Evolutionary conservation across 257 asterid genomes (phyloP).

Genomic region (Petunia axillaris): DNA sequence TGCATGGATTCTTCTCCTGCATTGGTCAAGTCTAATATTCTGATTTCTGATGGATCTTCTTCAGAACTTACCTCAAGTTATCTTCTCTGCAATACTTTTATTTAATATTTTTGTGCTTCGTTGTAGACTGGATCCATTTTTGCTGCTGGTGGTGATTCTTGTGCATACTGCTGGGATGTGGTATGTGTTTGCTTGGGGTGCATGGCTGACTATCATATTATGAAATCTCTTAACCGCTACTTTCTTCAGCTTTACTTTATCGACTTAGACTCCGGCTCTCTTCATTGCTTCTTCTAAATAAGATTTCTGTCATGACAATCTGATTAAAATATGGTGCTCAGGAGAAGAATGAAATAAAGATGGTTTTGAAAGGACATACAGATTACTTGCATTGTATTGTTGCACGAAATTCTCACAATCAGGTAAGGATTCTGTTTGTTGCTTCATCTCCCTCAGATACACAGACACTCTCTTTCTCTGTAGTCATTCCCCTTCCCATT

Average conservation of each 20-base stretch:
- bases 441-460: neutral
- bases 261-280: neutral
- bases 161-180: slow-evolving; percentile 98
- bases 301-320: neutral
- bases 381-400: slow-evolving; percentile 78
- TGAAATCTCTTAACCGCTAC: neutral
- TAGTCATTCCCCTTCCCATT: neutral
- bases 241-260: neutral
- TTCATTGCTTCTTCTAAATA: slow-evolving; percentile 7
- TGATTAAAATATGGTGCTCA: slow-evolving; percentile 35
- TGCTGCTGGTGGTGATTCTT: slow-evolving; percentile 93
- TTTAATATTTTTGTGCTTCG: neutral
- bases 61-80: neutral
- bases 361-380: slow-evolving; percentile 81
- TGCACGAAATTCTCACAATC: slow-evolving; percentile 69
- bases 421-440: slow-evolving; percentile 50
- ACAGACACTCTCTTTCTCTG: neutral
- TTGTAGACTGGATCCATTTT: slow-evolving; percentile 74
- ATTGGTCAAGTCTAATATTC: neutral
- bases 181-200: slow-evolving; percentile 55
- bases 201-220: slow-evolving; percentile 1
- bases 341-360: slow-evolving; percentile 76
- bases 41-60: neutral
- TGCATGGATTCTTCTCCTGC: slow-evolving; percentile 17
- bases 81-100: neutral